Evolutionary conservation across 1,284 basidiomycete species (phyloP), one percentile per base, ranked within the genome.

Genomic region (Malassezia japonica): DNA sequence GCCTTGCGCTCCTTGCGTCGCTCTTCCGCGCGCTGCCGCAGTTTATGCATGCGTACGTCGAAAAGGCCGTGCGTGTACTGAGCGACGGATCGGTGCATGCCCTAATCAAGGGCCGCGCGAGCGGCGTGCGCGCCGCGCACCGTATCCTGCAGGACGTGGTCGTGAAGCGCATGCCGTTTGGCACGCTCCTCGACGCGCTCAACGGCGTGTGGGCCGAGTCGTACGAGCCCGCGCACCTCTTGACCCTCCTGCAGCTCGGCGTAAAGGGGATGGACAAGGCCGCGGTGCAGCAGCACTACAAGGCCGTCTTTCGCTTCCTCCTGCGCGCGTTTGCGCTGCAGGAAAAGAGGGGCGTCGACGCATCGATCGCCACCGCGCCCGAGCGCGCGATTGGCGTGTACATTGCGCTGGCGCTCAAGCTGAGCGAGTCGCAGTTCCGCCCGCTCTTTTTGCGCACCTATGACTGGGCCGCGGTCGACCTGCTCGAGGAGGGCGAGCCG

Each of bases 361-460:
- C 61, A 36, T 70, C 67, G 39, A 59, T 64, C 70, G 59, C 57
- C 65, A 36, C 13, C 4, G 20, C 18, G 34, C 31, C 44, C 9
- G 70, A 72, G 37, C 73, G 72, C 31, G 73, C 76, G 1, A 73
- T 88, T 12, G 40, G 46, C 55, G 75, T 88, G 2, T 96, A 94
- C 78, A 78, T 85, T 20, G 85, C 91, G 69, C 77, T 96, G 15
- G 86, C 91, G 9, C 81, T 89, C 57, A 95, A 95, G 75, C 79
- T 99, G 45, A 95, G 92, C 66, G 94, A 98, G 68, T 81, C 83
- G 0, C 80, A 85, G 0, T 96, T 99, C 82, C 82, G 83, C 61
- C 92, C 92, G 2, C 76, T 96, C 16, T 94, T 95, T 78, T 82
- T 90, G 55, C 83, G 84, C 56, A 76, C 91, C 59, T 91, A 87